Base-by-base conservation (phyloP, 2,329 filamentous ascomycete genomes). In the Aureobasidium melanogenum region DNA sequence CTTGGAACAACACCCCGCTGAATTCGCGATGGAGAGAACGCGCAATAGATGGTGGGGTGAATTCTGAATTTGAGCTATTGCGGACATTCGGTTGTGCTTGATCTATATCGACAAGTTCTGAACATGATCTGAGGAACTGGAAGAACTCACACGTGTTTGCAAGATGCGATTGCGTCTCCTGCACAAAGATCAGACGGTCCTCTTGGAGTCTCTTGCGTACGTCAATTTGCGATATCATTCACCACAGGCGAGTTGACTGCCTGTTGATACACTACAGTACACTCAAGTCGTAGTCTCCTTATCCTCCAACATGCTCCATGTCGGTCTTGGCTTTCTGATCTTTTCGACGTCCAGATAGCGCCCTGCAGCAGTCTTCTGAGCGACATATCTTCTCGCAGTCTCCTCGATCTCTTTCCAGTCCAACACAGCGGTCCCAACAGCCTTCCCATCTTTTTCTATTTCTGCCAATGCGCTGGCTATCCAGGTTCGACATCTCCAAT, bases 21-120 rank as follows among this genome's bases (percentile, higher is more conserved):
- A 74, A 61, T 63, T 78, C 12, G 67, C 68, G 57, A 78, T 78
- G 76, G 77, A 80, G 60, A 65, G 62, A 41, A 70, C 70, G 10
- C 26, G 54, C 22, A 7, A 57, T 2, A 57, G 19, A 26, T 57
- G 54, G 54, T 46, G 54, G 54, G 54, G 54, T n/a, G 26, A 32
- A n/a, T 44, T 9, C 5, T 56, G 41, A 44, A n/a, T n/a, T n/a
- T n/a, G n/a, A n/a, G n/a, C n/a, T n/a, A n/a, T n/a, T n/a, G n/a
- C n/a, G n/a, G n/a, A n/a, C n/a, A n/a, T n/a, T n/a, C n/a, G n/a
- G n/a, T n/a, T n/a, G n/a, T n/a, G n/a, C n/a, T n/a, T n/a, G n/a
- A n/a, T n/a, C n/a, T n/a, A n/a, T n/a, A n/a, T n/a, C n/a, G n/a
- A n/a, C n/a, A n/a, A n/a, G n/a, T n/a, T n/a, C n/a, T n/a, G n/a